phyloP scores from a whole-genome alignment of 345 rosid genomes.

The Cardiospermum halicacabum region DNA sequence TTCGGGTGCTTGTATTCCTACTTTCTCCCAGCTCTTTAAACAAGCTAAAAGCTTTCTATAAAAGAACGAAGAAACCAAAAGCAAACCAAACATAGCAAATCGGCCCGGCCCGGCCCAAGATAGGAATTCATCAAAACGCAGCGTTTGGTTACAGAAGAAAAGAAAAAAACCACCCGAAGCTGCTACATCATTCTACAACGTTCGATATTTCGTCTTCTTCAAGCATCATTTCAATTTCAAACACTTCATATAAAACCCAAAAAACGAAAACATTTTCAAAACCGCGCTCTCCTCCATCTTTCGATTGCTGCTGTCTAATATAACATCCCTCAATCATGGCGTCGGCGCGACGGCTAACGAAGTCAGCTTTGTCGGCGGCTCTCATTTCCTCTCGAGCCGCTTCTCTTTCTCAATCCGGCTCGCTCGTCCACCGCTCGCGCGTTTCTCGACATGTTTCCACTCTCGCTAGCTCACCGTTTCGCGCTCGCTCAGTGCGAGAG shows the following conservation, averaged over 20 bases:
- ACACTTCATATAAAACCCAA: background rate
- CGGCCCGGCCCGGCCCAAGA: too few relatives aligned
- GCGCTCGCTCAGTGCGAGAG: background rate
- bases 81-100: too few relatives aligned
- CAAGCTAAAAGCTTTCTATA: too few relatives aligned
- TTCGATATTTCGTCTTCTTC: constrained; percentile 18
- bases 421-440: constrained; percentile 18
- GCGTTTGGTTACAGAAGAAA: background rate
- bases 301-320: background rate
- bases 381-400: constrained; percentile 19
- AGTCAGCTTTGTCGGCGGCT: constrained; percentile 22
- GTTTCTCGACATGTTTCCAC: constrained; percentile 20
- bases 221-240: background rate
- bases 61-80: too few relatives aligned
- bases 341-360: constrained; percentile 33
- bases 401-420: constrained; percentile 2
- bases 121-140: background rate
- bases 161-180: background rate
- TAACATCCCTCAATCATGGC: constrained; percentile 24
- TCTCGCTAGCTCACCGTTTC: background rate
- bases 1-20: too few relatives aligned
- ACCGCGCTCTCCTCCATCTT: background rate
- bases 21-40: too few relatives aligned
- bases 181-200: constrained; percentile 24
- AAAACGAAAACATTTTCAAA: background rate